A percentile compares a stretch with the other conserved stretches of the same genome.
Conservation (phyloP, 371 early-diverging fungal species). For the Rhizopus delemar region DNA sequence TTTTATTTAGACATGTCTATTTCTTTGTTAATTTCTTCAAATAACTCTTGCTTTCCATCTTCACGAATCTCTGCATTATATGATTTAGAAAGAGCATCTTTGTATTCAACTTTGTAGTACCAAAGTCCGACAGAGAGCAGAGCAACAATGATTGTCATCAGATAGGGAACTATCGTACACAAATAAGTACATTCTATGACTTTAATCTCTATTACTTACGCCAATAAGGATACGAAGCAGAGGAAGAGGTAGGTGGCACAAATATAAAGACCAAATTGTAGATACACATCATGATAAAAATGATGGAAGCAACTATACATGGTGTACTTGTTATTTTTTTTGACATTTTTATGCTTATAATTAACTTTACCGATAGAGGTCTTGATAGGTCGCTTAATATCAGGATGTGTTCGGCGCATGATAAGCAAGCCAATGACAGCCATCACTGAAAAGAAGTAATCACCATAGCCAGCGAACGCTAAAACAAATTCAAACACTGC, state of each 20-base stretch:
- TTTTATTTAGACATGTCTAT: background rate
- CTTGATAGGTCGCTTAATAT: constrained; percentile 24
- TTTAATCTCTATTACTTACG: constrained; percentile 9
- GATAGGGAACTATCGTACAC: constrained; percentile 21
- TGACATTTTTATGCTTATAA: background rate
- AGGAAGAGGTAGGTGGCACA: constrained; percentile 21
- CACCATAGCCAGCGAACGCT: constrained; percentile 25
- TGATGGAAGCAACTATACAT: constrained; percentile 8
- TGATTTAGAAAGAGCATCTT: constrained; percentile 16
- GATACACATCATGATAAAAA: constrained; percentile 23
- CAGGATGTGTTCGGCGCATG: constrained; percentile 24
- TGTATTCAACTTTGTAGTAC: constrained; percentile 23
- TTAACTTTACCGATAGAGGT: constrained; percentile 19
- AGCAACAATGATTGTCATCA: constrained; percentile 21
- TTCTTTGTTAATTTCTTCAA: constrained; percentile 3
- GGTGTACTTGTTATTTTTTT: background rate
- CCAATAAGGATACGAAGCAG: constrained; percentile 26
- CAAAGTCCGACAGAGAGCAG: constrained; percentile 19
- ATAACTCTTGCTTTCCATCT: constrained; percentile 18
- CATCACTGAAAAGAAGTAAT: constrained; percentile 25
- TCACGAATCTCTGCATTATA: constrained; percentile 26
- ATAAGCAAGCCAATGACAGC: constrained; percentile 24
- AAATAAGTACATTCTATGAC: background rate
- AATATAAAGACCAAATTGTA: constrained; percentile 30
- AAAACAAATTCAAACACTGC: constrained; percentile 26